Evolutionary conservation across 306 rosid genomes (phyloP).

Genomic region (Ochetophila trinervis): DNA sequence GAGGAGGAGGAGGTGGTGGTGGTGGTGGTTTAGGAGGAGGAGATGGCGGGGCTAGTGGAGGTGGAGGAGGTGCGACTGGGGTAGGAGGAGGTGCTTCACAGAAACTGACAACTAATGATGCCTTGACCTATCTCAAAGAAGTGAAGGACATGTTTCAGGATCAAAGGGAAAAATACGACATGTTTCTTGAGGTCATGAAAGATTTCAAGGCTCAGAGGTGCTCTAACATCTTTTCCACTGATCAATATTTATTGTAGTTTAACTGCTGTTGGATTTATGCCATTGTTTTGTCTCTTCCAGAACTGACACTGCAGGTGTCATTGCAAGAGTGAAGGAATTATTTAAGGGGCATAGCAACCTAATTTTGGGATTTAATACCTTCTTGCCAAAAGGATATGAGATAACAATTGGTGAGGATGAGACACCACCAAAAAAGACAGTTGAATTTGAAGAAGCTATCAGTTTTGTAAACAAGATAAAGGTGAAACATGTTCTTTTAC

Average conservation of each 20-base stretch:
- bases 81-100: constrained; percentile 58
- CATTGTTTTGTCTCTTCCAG: constrained; percentile 42
- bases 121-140: constrained; percentile 76
- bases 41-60: background rate
- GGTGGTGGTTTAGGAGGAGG: too few relatives aligned
- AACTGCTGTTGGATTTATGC: constrained; percentile 11
- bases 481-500: constrained; percentile 40
- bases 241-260: constrained; percentile 15
- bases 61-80: constrained; percentile 27
- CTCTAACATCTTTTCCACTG: constrained; percentile 8
- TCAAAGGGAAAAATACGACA: constrained; percentile 73
- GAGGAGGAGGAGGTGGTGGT: constrained; percentile 28
- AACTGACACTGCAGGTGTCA: constrained; percentile 91
- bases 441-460: constrained; percentile 96
- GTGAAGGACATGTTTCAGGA: constrained; percentile 85
- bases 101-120: constrained; percentile 75
- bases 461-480: constrained; percentile 96
- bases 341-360: constrained; percentile 89
- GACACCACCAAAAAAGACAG: constrained; percentile 78
- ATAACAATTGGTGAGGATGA: constrained; percentile 84
- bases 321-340: constrained; percentile 88
- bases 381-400: constrained; percentile 95
- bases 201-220: constrained; percentile 98
- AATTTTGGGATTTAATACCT: constrained; percentile 94
- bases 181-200: constrained; percentile 91